Conservation (phyloP, 2,329 filamentous ascomycete species). For the Xylaria digitata region DNA sequence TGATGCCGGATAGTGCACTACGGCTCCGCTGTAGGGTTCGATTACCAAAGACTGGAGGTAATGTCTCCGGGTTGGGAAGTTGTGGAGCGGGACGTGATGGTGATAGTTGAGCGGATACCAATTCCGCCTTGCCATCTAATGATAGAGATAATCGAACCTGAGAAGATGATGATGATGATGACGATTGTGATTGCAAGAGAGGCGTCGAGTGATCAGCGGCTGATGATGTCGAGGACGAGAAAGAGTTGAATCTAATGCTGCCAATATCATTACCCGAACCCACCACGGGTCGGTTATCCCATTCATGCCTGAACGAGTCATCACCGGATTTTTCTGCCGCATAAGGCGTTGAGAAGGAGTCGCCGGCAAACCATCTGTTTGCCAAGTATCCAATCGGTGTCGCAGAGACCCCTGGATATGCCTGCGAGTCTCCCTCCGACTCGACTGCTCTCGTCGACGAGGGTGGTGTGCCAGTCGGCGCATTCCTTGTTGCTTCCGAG, state of each 20-base stretch:
- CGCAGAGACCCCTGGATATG: slow-evolving; percentile 56
- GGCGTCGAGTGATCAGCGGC: slow-evolving; percentile 53
- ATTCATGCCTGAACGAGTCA: slow-evolving; percentile 60
- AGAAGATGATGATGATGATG: slow-evolving; percentile 51
- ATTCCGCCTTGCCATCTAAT: slow-evolving; percentile 88
- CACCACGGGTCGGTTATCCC: slow-evolving; percentile 20
- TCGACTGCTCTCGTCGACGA: slow-evolving; percentile 42
- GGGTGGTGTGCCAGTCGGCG: slow-evolving; percentile 39
- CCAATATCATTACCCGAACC: slow-evolving; percentile 18
- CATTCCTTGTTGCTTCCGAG: slow-evolving; percentile 33
- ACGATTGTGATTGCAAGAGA: slow-evolving; percentile 53
- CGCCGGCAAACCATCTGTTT: slow-evolving; percentile 67
- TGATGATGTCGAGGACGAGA: slow-evolving; percentile 57
- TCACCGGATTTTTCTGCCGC: slow-evolving; percentile 54
- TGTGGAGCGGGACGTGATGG: slow-evolving; percentile 72
- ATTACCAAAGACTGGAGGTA: slow-evolving; percentile 60
- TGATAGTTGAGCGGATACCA: slow-evolving; percentile 76
- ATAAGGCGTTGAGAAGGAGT: slow-evolving; percentile 63
- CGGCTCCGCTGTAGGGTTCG: slow-evolving; percentile 75
- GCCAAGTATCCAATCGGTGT: slow-evolving; percentile 63
- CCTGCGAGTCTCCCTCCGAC: slow-evolving; percentile 39
- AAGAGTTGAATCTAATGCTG: slow-evolving; percentile 56
- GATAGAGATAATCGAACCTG: slow-evolving; percentile 83
- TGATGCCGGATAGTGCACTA: slow-evolving; percentile 71
- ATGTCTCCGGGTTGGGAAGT: slow-evolving; percentile 56